A percentile compares a stretch with the other conserved stretches of the same genome.
These are phyloP conservation scores for Beauveria caledonica DNA, from an alignment of 2,329 filamentous ascomycete species.

Conservation along the genomic window DNA sequence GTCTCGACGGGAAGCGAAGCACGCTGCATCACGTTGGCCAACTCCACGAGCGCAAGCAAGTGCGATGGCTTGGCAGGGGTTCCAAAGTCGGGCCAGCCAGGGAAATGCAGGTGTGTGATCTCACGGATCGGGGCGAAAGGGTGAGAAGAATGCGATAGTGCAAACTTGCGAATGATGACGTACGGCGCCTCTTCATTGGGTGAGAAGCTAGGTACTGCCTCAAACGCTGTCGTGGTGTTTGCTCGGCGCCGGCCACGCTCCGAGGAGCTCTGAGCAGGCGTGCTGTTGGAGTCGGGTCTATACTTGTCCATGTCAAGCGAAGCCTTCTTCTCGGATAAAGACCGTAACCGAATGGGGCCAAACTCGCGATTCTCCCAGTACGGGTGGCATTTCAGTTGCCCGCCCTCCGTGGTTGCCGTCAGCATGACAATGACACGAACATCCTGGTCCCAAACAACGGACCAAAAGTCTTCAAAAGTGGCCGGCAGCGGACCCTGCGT, in stretches of 20 bases:
- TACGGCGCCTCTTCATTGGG: conserved; percentile 52
- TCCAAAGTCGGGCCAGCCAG: conserved; percentile 96
- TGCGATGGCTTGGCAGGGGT: conserved; percentile 83
- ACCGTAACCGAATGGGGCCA: conserved; percentile 65
- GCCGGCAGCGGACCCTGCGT: conserved; percentile 88
- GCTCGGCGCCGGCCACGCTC: conserved; percentile 43
- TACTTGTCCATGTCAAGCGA: conserved; percentile 62
- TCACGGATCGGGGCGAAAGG: conserved; percentile 85
- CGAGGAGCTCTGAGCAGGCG: conserved; percentile 17
- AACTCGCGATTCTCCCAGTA: conserved; percentile 83
- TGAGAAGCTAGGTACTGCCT: conserved; percentile 24
- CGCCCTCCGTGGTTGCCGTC: conserved; percentile 87
- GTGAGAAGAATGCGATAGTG: conserved; percentile 64
- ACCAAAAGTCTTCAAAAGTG: conserved; percentile 98
- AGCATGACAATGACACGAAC: conserved; percentile 93
- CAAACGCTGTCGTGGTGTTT: conserved; percentile 42
- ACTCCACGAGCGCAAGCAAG: conserved; percentile 79
- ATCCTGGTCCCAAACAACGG: conserved; percentile 93
- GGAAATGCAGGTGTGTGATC: conserved; percentile 89
- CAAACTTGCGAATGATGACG: conserved; percentile 81
- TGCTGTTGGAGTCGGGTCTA: conserved; percentile 29
- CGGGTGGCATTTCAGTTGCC: conserved; percentile 87
- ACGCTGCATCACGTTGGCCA: conserved; percentile 68
- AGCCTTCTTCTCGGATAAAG: conserved; percentile 73
- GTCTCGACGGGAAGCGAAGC: conserved; percentile 42